These are phyloP conservation scores for Cucurbita moschata DNA, from an alignment of 306 rosid species.

Conservation along the genomic window DNA sequence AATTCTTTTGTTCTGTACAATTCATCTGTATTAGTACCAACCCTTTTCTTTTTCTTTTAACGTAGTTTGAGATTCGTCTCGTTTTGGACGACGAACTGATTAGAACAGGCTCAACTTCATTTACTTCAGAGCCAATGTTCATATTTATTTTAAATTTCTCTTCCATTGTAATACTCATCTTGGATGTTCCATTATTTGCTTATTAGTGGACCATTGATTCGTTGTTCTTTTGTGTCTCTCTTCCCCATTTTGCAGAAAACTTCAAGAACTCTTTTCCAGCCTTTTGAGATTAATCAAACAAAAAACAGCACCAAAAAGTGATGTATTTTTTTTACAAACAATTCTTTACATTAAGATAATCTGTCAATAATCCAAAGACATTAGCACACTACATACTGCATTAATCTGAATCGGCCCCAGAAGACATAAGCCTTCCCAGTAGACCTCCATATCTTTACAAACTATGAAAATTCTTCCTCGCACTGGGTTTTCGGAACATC, in stretches of 20 bases:
- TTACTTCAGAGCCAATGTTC: not conserved
- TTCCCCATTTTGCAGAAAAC: not conserved
- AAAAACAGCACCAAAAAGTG: not conserved
- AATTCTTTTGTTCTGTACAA: not conserved
- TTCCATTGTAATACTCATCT: not conserved
- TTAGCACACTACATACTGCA: slow-evolving; percentile 1
- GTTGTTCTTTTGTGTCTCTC: not conserved
- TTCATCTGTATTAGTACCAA: not conserved
- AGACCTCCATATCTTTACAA: not conserved
- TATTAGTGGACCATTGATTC: not conserved
- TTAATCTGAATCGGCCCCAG: not conserved
- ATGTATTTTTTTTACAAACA: not conserved
- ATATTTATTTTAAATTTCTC: not conserved
- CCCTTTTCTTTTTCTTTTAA: not conserved
- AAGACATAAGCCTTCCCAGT: not conserved
- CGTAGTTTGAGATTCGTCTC: not conserved
- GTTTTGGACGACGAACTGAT: not conserved
- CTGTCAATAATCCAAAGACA: not conserved
- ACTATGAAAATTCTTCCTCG: not conserved
- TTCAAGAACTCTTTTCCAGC: not conserved
- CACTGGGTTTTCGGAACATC: not conserved
- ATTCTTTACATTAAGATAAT: not conserved
- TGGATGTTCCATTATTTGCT: not conserved
- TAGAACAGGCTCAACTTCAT: not conserved
- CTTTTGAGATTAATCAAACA: not conserved